Conservation (phyloP, 257 asterid species). For the Cynanchum wilfordii region DNA sequence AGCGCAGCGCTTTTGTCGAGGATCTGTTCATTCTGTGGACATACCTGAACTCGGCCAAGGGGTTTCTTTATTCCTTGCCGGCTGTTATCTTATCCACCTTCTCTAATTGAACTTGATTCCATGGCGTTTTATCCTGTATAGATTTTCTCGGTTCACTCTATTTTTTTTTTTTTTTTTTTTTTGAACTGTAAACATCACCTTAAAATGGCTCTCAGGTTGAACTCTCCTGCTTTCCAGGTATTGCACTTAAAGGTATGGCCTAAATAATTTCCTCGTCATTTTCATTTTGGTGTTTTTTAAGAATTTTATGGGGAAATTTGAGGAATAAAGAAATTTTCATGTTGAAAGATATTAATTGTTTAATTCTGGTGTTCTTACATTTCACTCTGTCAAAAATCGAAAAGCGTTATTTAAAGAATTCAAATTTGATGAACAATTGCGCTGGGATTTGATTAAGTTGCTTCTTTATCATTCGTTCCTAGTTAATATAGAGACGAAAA, state of each 20-base stretch:
- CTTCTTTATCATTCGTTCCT: not conserved
- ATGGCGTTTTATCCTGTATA: conserved; percentile 1
- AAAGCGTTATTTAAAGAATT: not conserved
- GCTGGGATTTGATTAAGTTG: not conserved
- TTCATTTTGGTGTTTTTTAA: not conserved
- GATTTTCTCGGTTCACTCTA: not conserved
- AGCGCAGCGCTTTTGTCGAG: not conserved
- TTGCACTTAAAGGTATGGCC: conserved; percentile 33
- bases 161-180: too few species aligned
- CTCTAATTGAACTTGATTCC: not conserved
- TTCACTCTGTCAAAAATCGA: not conserved
- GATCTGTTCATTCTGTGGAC: not conserved
- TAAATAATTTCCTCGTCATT: not conserved
- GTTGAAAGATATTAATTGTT: not conserved
- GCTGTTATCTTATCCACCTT: not conserved
- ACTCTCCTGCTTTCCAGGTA: conserved; percentile 36
- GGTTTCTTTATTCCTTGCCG: not conserved
- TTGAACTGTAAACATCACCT: not conserved
- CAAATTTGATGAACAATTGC: not conserved
- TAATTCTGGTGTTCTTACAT: not conserved
- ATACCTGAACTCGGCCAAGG: not conserved
- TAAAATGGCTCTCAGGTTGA: conserved; percentile 51
- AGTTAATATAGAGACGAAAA: not conserved
- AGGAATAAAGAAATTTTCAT: not conserved
- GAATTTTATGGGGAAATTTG: not conserved